A percentile compares a stretch with the other conserved stretches of the same genome.
These are phyloP conservation scores for Rhizoclosmatium globosum DNA, from an alignment of 192 early-diverging fungal genomes.

Conservation along the genomic window DNA sequence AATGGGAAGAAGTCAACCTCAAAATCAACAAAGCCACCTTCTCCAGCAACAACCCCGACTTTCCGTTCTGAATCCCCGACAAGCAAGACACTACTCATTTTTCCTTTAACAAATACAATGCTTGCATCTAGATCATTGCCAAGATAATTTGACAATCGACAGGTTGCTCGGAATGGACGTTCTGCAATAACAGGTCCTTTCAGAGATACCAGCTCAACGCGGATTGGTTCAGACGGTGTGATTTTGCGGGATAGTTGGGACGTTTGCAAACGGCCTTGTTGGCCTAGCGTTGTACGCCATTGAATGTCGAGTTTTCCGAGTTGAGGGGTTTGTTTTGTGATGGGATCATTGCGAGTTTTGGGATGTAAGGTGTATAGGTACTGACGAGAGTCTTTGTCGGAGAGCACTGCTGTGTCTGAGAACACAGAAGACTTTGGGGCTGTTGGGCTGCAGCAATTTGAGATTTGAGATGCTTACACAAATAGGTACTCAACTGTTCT, in stretches of 20 bases:
- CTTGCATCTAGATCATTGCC: conserved; percentile 63
- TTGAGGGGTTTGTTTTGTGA: conserved; percentile 77
- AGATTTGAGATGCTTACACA: not conserved
- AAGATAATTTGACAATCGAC: conserved; percentile 69
- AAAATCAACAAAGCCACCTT: conserved; percentile 66
- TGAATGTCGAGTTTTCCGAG: conserved; percentile 94
- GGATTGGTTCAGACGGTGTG: conserved; percentile 74
- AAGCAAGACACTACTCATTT: conserved; percentile 79
- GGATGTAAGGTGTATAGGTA: conserved; percentile 88
- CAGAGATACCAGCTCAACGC: conserved; percentile 62
- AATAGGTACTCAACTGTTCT: not conserved
- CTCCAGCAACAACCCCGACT: conserved; percentile 69
- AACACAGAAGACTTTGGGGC: conserved; percentile 18
- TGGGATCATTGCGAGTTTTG: conserved; percentile 56
- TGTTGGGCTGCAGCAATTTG: not conserved
- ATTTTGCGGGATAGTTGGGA: conserved; percentile 89
- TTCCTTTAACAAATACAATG: conserved; percentile 73
- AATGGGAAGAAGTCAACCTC: conserved; percentile 83
- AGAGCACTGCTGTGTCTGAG: conserved; percentile 8
- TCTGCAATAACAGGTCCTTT: conserved; percentile 61
- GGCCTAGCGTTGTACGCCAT: conserved; percentile 93
- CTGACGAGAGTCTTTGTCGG: conserved; percentile 81
- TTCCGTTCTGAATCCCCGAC: conserved; percentile 63
- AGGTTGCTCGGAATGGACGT: conserved; percentile 68
- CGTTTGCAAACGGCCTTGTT: conserved; percentile 90